Percentiles rank a stretch among this genome's conserved stretches.
Conservation (phyloP, 164 flowering plant species). For the Aristolochia californica region DNA sequence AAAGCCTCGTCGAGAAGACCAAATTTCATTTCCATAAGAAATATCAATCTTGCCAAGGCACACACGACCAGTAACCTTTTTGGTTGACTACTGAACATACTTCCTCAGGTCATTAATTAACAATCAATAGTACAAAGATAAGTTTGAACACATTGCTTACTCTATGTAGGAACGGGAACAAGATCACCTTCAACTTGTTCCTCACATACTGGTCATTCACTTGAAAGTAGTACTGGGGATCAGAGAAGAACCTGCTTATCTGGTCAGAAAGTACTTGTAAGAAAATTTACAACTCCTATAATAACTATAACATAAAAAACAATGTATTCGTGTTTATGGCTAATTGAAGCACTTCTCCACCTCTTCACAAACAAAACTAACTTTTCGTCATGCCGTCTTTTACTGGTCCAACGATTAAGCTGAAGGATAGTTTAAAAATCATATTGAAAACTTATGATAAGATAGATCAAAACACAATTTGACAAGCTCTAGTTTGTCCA, state of each 20-base stretch:
- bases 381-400: no score
- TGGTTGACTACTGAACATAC: no score
- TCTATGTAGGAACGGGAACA: slow-evolving; percentile 68
- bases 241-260: slow-evolving; percentile 63
- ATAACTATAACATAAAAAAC: background rate
- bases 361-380: no score
- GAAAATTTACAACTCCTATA: background rate
- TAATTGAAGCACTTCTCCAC: background rate
- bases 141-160: slow-evolving; percentile 17
- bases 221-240: slow-evolving; percentile 76
- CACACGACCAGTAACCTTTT: background rate
- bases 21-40: background rate
- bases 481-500: no score
- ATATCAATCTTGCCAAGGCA: background rate
- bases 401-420: no score
- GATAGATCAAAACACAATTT: no score
- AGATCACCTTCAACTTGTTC: slow-evolving; percentile 65
- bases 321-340: background rate
- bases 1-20: background rate
- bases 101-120: no score
- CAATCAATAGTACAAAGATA: background rate
- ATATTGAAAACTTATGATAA: no score
- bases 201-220: slow-evolving; percentile 68
- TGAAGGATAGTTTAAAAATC: no score
- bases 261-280: slow-evolving; percentile 16